phyloP scores from a whole-genome alignment of 345 rosid species.

The Eucalyptus sp. region DNA sequence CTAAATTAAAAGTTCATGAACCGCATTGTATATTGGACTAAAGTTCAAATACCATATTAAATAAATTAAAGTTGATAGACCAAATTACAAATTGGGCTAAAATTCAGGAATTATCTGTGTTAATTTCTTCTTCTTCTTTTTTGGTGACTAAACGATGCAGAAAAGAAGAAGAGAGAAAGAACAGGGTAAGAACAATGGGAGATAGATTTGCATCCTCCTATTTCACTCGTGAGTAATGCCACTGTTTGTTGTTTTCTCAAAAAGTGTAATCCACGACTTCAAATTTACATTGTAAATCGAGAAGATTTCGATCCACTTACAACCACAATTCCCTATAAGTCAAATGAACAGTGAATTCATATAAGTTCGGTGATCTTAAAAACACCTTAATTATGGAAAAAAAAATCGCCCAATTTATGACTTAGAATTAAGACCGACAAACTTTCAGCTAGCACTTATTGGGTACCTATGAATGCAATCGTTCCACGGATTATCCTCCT shows the following conservation, averaged over 20 bases:
- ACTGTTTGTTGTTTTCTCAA: neutral
- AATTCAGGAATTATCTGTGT: no score
- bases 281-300: neutral
- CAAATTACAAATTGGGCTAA: no score
- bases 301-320: neutral
- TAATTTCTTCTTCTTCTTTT: neutral
- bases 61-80: no score
- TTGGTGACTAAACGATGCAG: neutral
- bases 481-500: slow-evolving; percentile 4
- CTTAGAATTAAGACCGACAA: neutral
- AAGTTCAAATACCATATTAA: no score
- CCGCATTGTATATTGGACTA: no score
- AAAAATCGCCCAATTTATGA: neutral
- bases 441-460: neutral
- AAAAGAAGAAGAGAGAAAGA: neutral
- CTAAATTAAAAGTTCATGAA: accelerated
- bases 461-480: slow-evolving; percentile 3
- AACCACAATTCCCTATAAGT: neutral
- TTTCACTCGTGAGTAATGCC: neutral
- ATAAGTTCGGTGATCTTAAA: neutral
- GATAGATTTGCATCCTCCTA: neutral
- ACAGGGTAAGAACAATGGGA: neutral
- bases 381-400: neutral
- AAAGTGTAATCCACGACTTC: neutral
- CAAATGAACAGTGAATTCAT: neutral